phyloP scores from a whole-genome alignment of 2,329 filamentous ascomycete genomes.

The Catunica adiposa region DNA sequence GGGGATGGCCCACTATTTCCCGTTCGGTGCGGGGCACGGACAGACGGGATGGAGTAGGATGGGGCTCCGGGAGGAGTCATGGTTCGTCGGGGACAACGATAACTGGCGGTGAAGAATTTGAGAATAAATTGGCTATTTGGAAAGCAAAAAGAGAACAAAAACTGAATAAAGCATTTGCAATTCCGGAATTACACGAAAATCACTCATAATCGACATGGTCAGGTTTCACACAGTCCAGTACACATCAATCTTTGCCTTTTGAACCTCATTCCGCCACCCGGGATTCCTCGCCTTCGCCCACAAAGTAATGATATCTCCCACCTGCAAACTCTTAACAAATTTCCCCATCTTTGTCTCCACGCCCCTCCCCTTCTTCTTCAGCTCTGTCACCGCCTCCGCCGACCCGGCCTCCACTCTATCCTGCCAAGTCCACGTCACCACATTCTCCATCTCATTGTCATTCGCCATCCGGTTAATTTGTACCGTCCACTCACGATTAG shows the following conservation, averaged over 20 bases:
- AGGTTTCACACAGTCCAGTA: conserved; percentile 35
- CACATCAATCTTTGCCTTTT: conserved; percentile 35
- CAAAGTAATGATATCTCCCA: conserved; percentile 45
- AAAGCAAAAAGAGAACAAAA: background rate
- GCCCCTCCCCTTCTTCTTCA: conserved; percentile 32
- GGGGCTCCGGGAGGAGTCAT: too few species aligned
- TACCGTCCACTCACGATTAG: conserved; percentile 25
- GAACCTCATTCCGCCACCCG: conserved; percentile 36
- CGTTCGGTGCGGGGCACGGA: too few species aligned
- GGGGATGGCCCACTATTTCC: too few species aligned
- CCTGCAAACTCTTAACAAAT: conserved; percentile 37
- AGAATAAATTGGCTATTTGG: too few species aligned
- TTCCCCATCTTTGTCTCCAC: conserved; percentile 33
- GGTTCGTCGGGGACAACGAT: too few species aligned
- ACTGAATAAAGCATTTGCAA: too few species aligned
- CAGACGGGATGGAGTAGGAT: too few species aligned
- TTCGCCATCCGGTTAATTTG: conserved; percentile 30
- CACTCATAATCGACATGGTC: background rate
- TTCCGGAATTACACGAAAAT: background rate
- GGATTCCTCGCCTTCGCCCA: conserved; percentile 43
- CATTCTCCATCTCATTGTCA: conserved; percentile 24
- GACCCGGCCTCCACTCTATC: conserved; percentile 32
- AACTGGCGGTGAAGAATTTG: too few species aligned
- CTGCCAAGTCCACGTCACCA: conserved; percentile 35
- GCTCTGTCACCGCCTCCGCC: conserved; percentile 21